Percentiles rank a stretch among this genome's conserved stretches.
Conservation (phyloP, 179 eudicot genomes). For the Gypsophila paniculata region DNA sequence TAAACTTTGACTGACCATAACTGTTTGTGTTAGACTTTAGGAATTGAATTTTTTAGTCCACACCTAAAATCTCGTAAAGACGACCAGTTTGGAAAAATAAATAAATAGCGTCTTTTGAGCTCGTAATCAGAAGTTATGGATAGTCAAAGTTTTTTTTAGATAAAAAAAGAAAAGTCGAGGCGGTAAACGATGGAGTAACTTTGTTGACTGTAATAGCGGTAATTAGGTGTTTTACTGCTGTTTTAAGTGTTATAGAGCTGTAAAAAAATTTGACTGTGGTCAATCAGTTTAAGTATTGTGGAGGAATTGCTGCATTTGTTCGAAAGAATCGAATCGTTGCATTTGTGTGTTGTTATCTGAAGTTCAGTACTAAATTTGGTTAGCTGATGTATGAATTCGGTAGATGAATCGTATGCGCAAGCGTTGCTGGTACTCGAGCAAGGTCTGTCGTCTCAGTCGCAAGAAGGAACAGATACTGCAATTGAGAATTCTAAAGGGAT, state of each 20-base stretch:
- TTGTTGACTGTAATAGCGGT: neutral
- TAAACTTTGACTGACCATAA: no score
- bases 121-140: no score
- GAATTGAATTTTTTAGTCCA: no score
- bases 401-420: constrained; percentile 74
- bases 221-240: no score
- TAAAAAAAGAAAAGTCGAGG: no score
- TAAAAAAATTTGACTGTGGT: neutral
- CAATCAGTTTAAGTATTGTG: neutral
- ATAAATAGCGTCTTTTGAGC: no score
- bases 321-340: neutral
- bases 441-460: constrained; percentile 52
- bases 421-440: constrained; percentile 76
- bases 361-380: neutral
- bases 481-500: constrained; percentile 61
- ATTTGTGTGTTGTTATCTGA: neutral
- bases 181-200: neutral
- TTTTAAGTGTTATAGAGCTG: neutral
- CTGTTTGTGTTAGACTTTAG: no score
- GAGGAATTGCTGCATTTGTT: no score
- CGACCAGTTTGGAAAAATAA: no score
- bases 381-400: constrained; percentile 18
- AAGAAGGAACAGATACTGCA: constrained; percentile 36
- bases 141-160: no score
- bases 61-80: no score